Evolutionary conservation across 2,329 filamentous ascomycete species (phyloP), one percentile per base, ranked within the genome.

Genomic region (Xylariales sp.): DNA sequence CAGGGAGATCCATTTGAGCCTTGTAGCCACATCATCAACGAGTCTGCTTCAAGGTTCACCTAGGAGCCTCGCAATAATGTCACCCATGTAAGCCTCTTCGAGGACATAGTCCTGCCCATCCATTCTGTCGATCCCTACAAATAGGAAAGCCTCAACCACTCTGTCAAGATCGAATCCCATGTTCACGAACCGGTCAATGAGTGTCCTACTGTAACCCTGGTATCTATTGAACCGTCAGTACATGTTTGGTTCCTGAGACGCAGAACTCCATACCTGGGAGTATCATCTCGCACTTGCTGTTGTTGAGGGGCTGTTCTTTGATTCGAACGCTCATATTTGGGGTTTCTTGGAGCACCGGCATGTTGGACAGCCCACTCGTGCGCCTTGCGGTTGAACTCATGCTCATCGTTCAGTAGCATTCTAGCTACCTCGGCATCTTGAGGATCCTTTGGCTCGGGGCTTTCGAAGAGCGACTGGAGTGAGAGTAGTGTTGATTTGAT

Each of bases 401-500:
- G 79, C 0, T 88, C 88, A 34, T 86, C 78, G 3, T 82, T 77
- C 45, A 95, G 73, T 57, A 97, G 74, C 88, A 96, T 95, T 56
- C 78, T 81, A 18, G 93, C 93, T 1, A 97, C 93, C 62, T 96
- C 88, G 28, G 90, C 90, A 57, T 98, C 93, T 68, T 98, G 93
- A 0, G 93, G 93, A 51, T 98, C 93, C 55, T 91, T 94, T 0
- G 93, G 91, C 62, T 98, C 94, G 3, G 93, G 93, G 14, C 84
- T 88, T 66, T 88, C 88, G 56, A 98, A 86, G 14, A 98, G 80
- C 51, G 90, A 91, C 62, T 95, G 90, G 22, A 98, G 75, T 20
- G 90, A 96, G 45, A 98, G 82, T 33, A 98, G 79, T 27, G 91
- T 88, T 15, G 88, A 94, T 68, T 96, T 97, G 63, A 98, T 91